Conservation (phyloP, 257 asterid genomes). For the Linaria vulgaris region DNA sequence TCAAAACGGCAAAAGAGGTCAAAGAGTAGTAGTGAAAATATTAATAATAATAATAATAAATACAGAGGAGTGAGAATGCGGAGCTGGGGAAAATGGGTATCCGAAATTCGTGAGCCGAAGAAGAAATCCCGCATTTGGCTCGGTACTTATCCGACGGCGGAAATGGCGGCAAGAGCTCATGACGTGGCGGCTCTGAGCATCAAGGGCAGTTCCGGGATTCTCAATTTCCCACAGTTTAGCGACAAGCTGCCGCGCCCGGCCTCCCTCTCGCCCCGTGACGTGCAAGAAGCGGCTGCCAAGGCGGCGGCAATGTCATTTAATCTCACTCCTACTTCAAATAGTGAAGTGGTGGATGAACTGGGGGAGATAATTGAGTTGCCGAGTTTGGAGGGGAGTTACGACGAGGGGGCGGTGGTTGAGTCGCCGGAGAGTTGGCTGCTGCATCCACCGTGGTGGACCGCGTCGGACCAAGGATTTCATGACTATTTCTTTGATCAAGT, state of each 20-base stretch:
- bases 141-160: conserved; percentile 62
- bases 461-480: conserved; percentile 38
- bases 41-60: no score
- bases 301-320: conserved; percentile 54
- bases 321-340: conserved; percentile 26
- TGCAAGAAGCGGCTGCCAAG: conserved; percentile 64
- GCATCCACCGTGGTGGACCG: conserved; percentile 55
- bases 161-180: conserved; percentile 75
- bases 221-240: conserved; percentile 56
- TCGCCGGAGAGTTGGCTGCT: conserved; percentile 62
- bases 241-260: conserved; percentile 59
- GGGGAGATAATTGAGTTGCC: conserved; percentile 80
- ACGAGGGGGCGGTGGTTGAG: conserved; percentile 48
- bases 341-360: conserved; percentile 41
- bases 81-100: conserved; percentile 79
- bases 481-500: conserved; percentile 42
- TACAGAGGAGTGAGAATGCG: conserved; percentile 71
- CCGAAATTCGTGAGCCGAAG: conserved; percentile 68
- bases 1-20: conserved; percentile 20
- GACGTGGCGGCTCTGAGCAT: conserved; percentile 63
- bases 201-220: conserved; percentile 49
- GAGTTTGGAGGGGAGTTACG: conserved; percentile 59
- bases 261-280: conserved; percentile 52
- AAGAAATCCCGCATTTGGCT: conserved; percentile 73
- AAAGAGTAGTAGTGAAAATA: conserved; percentile 24